Evolutionary conservation across 495 filamentous ascomycete genomes (phyloP).

Genomic region (Podospora tetraspora): DNA sequence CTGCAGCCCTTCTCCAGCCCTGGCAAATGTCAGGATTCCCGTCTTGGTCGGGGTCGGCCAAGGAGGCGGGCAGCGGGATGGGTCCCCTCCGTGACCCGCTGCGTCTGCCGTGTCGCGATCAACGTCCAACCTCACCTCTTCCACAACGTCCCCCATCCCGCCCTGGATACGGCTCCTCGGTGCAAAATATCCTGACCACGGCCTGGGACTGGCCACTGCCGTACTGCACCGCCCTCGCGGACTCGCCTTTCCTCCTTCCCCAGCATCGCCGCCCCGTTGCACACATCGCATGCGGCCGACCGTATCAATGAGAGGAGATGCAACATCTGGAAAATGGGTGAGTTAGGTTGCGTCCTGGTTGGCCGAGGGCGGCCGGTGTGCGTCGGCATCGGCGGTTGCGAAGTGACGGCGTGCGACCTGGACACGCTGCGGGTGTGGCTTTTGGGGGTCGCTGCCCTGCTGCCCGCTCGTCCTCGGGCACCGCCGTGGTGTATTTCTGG

Average conservation of each 20-base stretch:
- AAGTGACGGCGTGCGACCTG: slow-evolving; percentile 1
- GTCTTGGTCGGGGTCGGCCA: not conserved
- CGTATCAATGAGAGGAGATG: slow-evolving; percentile 29
- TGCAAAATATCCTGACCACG: not conserved
- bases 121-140: not conserved
- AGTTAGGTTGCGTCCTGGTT: slow-evolving; percentile 16
- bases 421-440: slow-evolving; percentile 3
- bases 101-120: not conserved
- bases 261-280: not conserved
- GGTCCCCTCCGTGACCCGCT: not conserved
- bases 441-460: not conserved
- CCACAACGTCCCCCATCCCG: not conserved
- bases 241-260: not conserved
- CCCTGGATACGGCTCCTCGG: not conserved
- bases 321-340: slow-evolving; percentile 31
- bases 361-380: not conserved
- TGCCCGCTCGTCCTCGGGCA: not conserved
- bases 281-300: slow-evolving; percentile 10
- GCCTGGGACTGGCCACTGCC: not conserved
- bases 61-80: not conserved
- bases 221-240: slow-evolving; percentile 1
- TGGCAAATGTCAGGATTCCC: not conserved
- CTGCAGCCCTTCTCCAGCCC: not conserved
- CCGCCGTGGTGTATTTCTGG: slow-evolving; percentile 3
- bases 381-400: slow-evolving; percentile 2